These are phyloP conservation scores for Gardenia jasminoides DNA, from an alignment of 257 asterid species.

Conservation along the genomic window DNA sequence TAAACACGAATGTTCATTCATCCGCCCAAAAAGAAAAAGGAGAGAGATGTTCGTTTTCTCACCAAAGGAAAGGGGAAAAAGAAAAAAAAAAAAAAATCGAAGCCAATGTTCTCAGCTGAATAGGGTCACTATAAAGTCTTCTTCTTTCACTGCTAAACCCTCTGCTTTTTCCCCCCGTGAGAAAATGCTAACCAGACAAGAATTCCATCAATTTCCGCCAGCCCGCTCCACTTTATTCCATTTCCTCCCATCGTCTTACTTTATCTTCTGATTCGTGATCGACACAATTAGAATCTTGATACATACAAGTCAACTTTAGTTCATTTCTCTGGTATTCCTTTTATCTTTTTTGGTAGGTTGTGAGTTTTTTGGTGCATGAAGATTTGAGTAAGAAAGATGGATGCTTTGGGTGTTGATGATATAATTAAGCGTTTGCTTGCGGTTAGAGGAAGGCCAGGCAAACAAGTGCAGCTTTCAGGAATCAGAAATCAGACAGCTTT, in stretches of 20 bases:
- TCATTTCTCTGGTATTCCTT: background rate
- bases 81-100: too few species aligned
- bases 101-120: background rate
- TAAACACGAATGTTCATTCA: constrained; percentile 17
- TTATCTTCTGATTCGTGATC: constrained; percentile 2
- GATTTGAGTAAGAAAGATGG: constrained; percentile 40
- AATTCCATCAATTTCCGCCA: constrained; percentile 18
- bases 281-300: constrained; percentile 1
- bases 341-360: background rate
- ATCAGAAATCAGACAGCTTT: constrained; percentile 73
- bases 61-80: too few species aligned
- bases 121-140: background rate
- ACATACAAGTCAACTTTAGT: background rate
- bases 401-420: constrained; percentile 54
- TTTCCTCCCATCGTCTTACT: background rate
- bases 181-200: background rate
- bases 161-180: background rate
- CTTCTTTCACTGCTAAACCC: constrained; percentile 9
- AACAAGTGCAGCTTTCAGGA: constrained; percentile 88
- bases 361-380: constrained; percentile 7
- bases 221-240: constrained; percentile 21
- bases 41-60: too few species aligned
- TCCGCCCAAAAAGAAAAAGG: background rate
- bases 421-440: constrained; percentile 72
- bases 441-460: constrained; percentile 75